phyloP scores from a whole-genome alignment of 1,139 yeast species.

The Yamadazyma oceani region DNA sequence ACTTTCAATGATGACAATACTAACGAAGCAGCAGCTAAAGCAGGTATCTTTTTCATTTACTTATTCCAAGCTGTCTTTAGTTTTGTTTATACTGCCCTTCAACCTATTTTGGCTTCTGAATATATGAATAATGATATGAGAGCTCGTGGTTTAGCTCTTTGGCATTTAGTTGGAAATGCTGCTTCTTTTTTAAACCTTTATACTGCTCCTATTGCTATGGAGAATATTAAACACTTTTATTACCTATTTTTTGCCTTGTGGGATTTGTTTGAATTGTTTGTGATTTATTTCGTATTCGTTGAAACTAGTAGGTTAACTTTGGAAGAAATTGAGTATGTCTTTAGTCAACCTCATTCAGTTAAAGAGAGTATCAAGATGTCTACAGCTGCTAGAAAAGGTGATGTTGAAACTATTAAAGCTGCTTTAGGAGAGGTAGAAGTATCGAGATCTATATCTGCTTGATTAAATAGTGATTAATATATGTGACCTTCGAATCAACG shows the following conservation, averaged over 20 bases:
- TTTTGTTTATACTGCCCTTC: constrained; percentile 18
- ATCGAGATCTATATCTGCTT: too few species aligned
- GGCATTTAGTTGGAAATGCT: constrained; percentile 11
- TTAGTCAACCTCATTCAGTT: constrained; percentile 6
- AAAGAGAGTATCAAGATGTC: constrained; percentile 6
- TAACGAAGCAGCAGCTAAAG: constrained; percentile 10
- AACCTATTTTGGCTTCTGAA: constrained; percentile 18
- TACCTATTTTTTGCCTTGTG: constrained; percentile 17
- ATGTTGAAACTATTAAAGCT: too few species aligned
- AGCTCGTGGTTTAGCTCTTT: constrained; percentile 13
- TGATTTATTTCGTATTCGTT: constrained; percentile 25
- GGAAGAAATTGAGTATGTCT: constrained; percentile 25
- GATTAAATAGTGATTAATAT: too few species aligned
- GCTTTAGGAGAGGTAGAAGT: too few species aligned
- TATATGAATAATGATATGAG: constrained; percentile 14
- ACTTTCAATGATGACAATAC: constrained; percentile 8
- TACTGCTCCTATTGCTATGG: constrained; percentile 18
- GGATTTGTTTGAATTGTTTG: constrained; percentile 14
- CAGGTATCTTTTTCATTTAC: constrained; percentile 16
- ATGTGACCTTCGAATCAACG: too few species aligned
- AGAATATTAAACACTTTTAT: constrained; percentile 16
- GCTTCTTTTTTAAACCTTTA: constrained; percentile 16
- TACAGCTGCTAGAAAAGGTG: constrained; percentile 1
- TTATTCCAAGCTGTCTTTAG: constrained; percentile 17
- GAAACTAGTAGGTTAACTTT: constrained; percentile 25